phyloP scores from a whole-genome alignment of 208 protist genomes.

The Crithidia sp. region DNA sequence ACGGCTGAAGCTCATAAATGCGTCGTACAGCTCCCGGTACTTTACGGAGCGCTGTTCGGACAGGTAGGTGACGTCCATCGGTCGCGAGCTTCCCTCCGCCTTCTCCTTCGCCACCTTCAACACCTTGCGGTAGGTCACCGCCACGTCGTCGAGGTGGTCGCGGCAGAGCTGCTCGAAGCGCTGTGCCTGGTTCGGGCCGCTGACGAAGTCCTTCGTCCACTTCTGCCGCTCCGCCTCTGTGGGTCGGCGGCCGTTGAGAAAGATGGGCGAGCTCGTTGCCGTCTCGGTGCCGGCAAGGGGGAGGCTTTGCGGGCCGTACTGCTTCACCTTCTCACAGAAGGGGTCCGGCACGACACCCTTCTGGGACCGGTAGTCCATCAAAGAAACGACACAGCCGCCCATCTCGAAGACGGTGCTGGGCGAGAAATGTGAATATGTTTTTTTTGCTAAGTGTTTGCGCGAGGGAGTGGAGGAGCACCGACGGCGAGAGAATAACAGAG shows the following conservation, averaged over 20 bases:
- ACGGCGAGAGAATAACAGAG: too few species aligned
- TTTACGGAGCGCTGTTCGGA: constrained; percentile 31
- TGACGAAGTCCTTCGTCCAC: constrained; percentile 17
- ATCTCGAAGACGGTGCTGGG: neutral
- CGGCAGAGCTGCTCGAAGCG: constrained; percentile 40
- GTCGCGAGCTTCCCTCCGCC: constrained; percentile 12
- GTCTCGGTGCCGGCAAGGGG: constrained; percentile 55
- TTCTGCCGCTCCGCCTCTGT: constrained; percentile 18
- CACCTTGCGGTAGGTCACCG: constrained; percentile 56
- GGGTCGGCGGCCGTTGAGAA: constrained; percentile 42
- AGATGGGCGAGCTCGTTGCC: constrained; percentile 40
- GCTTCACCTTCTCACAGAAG: neutral
- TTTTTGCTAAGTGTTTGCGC: neutral
- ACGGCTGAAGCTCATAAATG: constrained; percentile 51
- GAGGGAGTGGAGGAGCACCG: too few species aligned
- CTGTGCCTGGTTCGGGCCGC: constrained; percentile 32
- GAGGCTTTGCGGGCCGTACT: constrained; percentile 41
- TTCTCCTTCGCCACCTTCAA: constrained; percentile 40
- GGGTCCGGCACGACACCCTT: neutral
- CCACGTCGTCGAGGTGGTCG: constrained; percentile 19
- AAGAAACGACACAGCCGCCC: constrained; percentile 10
- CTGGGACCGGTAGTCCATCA: constrained; percentile 4
- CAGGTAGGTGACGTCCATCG: constrained; percentile 62
- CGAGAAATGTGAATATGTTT: neutral
- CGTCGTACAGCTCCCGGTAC: constrained; percentile 47